Conservation (phyloP, 2,329 filamentous ascomycete species). For the Neofusicoccum laricinum region DNA sequence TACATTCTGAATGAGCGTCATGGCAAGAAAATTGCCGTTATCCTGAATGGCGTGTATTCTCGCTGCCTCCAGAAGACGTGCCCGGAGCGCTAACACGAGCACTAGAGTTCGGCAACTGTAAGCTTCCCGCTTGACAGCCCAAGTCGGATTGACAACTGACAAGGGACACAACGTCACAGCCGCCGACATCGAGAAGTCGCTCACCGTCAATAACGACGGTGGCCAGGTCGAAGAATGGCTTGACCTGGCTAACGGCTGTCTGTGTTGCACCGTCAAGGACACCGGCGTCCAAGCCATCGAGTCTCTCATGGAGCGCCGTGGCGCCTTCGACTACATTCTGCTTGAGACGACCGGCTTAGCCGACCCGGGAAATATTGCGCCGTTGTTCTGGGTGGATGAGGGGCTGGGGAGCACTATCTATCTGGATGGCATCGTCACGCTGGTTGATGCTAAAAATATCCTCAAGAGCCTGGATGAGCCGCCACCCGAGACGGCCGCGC, state of each 20-base stretch:
- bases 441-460: constrained; percentile 95
- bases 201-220: constrained; percentile 83
- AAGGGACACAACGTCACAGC: constrained; percentile 48
- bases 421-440: constrained; percentile 91
- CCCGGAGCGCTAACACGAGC: background rate
- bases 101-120: constrained; percentile 79
- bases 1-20: constrained; percentile 94
- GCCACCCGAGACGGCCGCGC: constrained; percentile 45
- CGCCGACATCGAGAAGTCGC: constrained; percentile 90
- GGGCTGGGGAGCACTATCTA: constrained; percentile 94
- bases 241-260: constrained; percentile 92
- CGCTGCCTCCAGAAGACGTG: constrained; percentile 18
- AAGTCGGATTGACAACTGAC: background rate
- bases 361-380: constrained; percentile 92
- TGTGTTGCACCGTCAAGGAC: constrained; percentile 97
- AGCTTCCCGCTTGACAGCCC: constrained; percentile 32
- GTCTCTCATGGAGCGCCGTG: constrained; percentile 88
- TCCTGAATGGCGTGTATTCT: constrained; percentile 71
- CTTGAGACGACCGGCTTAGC: constrained; percentile 94
- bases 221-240: constrained; percentile 91
- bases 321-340: constrained; percentile 94
- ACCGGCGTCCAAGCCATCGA: constrained; percentile 93
- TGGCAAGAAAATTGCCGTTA: constrained; percentile 97
- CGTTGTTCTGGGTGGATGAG: constrained; percentile 96
- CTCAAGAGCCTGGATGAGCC: constrained; percentile 74